A percentile compares a stretch with the other conserved stretches of the same genome.
Evolutionary conservation across 305 asterid genomes (phyloP).

Genomic region (Stenogyne calaminthoides): DNA sequence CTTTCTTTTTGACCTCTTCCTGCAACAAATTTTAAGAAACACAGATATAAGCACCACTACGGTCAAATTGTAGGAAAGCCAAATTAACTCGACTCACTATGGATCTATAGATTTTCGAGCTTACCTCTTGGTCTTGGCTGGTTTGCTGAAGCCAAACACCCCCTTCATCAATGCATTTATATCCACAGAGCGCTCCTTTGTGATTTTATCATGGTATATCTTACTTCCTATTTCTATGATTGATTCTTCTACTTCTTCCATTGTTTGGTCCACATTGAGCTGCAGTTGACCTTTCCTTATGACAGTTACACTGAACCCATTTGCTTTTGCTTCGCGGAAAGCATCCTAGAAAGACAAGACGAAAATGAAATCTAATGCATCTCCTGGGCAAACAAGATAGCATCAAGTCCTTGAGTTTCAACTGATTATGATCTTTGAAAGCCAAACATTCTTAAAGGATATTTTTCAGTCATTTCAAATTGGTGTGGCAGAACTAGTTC

Average conservation of each 20-base stretch:
- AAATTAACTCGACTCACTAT: not conserved
- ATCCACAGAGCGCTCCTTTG: slow-evolving; percentile 68
- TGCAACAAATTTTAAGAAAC: slow-evolving; percentile 23
- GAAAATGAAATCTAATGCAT: not conserved
- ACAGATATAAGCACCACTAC: not conserved
- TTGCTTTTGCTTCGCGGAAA: slow-evolving; percentile 82
- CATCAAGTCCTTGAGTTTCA: slow-evolving; percentile 1
- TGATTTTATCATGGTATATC: slow-evolving; percentile 80
- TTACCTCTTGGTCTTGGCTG: slow-evolving; percentile 58
- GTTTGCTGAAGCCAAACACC: slow-evolving; percentile 63
- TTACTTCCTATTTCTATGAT: slow-evolving; percentile 79
- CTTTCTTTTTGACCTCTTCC: slow-evolving; percentile 57
- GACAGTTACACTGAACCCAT: slow-evolving; percentile 86
- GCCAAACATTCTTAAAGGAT: slow-evolving; percentile 6
- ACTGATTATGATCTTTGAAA: not conserved
- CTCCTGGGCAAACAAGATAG: not conserved
- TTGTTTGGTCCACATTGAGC: slow-evolving; percentile 80
- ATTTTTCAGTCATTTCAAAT: not conserved
- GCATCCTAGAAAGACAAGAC: slow-evolving; percentile 65
- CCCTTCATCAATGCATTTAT: slow-evolving; percentile 79
- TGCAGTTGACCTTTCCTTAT: slow-evolving; percentile 75
- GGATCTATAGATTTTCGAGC: not conserved
- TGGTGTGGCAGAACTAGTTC: not conserved
- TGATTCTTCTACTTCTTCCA: slow-evolving; percentile 91
- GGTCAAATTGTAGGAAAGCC: not conserved